These are phyloP conservation scores for Aureobasidium lini DNA, from an alignment of 2,329 filamentous ascomycete species.

Conservation along the genomic window DNA sequence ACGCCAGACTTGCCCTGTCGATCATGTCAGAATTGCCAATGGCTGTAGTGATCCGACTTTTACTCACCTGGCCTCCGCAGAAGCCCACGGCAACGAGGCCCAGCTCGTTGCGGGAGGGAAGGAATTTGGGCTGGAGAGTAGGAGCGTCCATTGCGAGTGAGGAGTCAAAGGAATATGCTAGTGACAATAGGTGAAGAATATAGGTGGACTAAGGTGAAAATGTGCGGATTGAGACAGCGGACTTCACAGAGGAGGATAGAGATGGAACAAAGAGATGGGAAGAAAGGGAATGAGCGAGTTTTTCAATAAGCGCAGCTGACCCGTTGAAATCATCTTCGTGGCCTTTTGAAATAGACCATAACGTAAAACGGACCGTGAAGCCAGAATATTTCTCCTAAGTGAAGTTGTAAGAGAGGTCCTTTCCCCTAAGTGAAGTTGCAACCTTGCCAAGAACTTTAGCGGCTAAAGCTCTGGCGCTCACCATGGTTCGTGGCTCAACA, in stretches of 20 bases:
- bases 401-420: neutral
- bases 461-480: too few species aligned
- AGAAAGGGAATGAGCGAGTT: conserved; percentile 7
- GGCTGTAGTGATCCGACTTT: neutral
- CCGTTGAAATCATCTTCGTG: conserved; percentile 7
- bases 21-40: conserved; percentile 2
- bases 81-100: conserved; percentile 94
- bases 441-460: neutral
- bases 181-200: conserved; percentile 1
- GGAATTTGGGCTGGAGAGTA: conserved; percentile 63
- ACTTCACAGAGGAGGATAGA: neutral
- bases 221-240: neutral
- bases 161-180: neutral
- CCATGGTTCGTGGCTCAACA: too few species aligned
- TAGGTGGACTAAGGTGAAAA: neutral
- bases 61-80: conserved; percentile 80
- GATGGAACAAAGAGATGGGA: conserved; percentile 12
- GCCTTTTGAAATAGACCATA: conserved; percentile 11
- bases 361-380: neutral
- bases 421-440: conserved; percentile 14
- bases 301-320: conserved; percentile 9
- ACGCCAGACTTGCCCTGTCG: conserved; percentile 78
- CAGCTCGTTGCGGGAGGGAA: conserved; percentile 69
- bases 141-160: conserved; percentile 38
- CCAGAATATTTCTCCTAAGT: conserved; percentile 16